A percentile compares a stretch with the other conserved stretches of the same genome.
phyloP scores from a whole-genome alignment of 768 basidiomycete species.

The Mycena galopus region DNA sequence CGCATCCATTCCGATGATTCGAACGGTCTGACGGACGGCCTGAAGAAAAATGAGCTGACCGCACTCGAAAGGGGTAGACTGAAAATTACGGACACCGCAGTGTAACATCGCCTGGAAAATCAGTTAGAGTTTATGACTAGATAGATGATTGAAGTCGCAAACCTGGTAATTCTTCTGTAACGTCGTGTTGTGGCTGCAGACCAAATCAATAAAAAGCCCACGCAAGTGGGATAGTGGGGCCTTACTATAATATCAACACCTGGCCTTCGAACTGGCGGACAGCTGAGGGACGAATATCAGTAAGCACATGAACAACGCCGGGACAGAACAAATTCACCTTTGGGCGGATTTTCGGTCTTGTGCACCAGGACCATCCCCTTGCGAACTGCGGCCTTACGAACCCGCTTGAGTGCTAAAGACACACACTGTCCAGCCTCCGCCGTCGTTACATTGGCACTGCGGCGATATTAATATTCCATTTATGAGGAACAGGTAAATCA shows the following conservation, averaged over 20 bases:
- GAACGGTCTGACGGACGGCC: slow-evolving; percentile 93
- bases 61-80: slow-evolving; percentile 8
- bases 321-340: slow-evolving; percentile 59
- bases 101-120: slow-evolving; percentile 85
- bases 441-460: slow-evolving; percentile 80
- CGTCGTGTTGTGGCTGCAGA: slow-evolving; percentile 87
- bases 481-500: background rate
- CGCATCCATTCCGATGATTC: slow-evolving; percentile 93
- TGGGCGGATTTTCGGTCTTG: slow-evolving; percentile 82
- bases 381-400: slow-evolving; percentile 82
- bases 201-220: slow-evolving; percentile 12
- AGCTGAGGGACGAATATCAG: slow-evolving; percentile 56
- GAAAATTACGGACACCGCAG: slow-evolving; percentile 76
- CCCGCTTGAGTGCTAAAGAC: slow-evolving; percentile 91
- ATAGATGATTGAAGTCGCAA: slow-evolving; percentile 34
- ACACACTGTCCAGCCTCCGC: slow-evolving; percentile 98
- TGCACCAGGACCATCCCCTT: slow-evolving; percentile 96
- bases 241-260: slow-evolving; percentile 90
- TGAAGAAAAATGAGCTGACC: slow-evolving; percentile 47
- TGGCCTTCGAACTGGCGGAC: slow-evolving; percentile 92
- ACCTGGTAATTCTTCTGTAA: slow-evolving; percentile 94
- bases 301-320: slow-evolving; percentile 16
- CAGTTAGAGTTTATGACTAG: background rate
- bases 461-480: background rate
- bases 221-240: background rate